Base-by-base conservation (phyloP, 2,329 filamentous ascomycete genomes). In the Xylariaceae sp. region DNA sequence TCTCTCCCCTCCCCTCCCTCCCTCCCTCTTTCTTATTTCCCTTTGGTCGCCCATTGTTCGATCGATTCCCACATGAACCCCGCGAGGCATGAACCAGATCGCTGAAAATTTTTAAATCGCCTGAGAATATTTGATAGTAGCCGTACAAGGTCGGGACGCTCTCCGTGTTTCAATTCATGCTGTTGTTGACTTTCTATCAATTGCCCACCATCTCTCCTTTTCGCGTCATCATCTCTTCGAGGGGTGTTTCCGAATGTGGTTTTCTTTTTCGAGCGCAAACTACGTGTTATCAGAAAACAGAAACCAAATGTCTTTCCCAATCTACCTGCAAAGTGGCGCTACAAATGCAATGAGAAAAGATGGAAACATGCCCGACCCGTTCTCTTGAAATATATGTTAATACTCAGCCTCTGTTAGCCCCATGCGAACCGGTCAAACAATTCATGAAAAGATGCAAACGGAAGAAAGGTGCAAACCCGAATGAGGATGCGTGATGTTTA, bases 171-270 rank as follows among this genome's bases (percentile, higher is more conserved):
- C 48, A 41, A 47, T 37, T 34, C 32, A 18, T 16, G 34, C 50
- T 49, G 53, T 41, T 50, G 48, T 51, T 49, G 34, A 44, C 49
- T n/a, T n/a, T n/a, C n/a, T n/a, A 50, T 40, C 54, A 36, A 53
- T 57, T 59, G 46, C 48, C 47, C 41, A 51, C 26, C 48, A 36
- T 56, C 29, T 34, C 54, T 55, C 50, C 56, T 54, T 54, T 43
- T 47, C 34, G 54, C 37, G 12, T 54, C 49, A 54, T 54, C 52
- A 45, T 59, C 48, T 44, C 8, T 51, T 54, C 43, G 50, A 54
- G 58, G 63, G 63, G 63, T 65, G 64, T 66, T 62, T 64, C 59
- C 58, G 56, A 58, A 63, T 61, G 63, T 65, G 64, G 65, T 63
- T 64, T 59, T 59, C 55, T 55, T 55, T 60, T 61, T 57, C n/a